Percentiles rank a stretch among this genome's conserved stretches.
Evolutionary conservation across 208 protist species (phyloP).

Genomic region (Trypanosoma vivax): DNA sequence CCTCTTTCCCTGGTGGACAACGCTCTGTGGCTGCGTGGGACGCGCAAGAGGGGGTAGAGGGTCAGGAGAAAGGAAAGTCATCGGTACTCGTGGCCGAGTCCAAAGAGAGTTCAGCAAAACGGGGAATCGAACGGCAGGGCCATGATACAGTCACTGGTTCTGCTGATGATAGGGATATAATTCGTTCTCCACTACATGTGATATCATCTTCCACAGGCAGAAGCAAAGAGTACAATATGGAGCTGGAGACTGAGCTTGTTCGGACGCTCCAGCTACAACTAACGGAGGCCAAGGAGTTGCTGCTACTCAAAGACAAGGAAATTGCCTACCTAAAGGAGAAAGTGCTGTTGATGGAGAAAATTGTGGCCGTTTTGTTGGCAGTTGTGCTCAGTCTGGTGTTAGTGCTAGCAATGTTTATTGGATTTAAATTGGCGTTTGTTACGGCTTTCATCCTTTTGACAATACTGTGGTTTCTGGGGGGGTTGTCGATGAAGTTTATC

Average conservation of each 20-base stretch:
- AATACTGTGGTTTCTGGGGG: conserved; percentile 27
- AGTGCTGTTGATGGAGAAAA: conserved; percentile 49
- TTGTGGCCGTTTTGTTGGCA: conserved; percentile 45
- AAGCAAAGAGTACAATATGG: background rate
- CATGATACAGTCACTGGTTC: no score
- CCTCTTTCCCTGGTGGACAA: conserved; percentile 4
- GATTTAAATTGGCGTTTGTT: conserved; percentile 52
- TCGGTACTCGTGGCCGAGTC: background rate
- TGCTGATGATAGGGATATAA: no score
- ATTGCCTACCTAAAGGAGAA: conserved; percentile 62
- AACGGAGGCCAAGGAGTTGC: conserved; percentile 12
- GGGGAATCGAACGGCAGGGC: no score
- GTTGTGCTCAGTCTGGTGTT: conserved; percentile 34
- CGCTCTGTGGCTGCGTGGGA: conserved; percentile 6
- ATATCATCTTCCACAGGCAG: background rate
- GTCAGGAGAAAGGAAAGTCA: background rate
- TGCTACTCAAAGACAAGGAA: conserved; percentile 47
- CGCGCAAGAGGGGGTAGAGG: background rate
- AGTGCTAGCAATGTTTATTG: conserved; percentile 45
- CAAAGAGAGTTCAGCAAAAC: no score
- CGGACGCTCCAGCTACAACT: conserved; percentile 38
- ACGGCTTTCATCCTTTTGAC: conserved; percentile 24
- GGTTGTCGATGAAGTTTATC: conserved; percentile 45
- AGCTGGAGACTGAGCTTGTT: conserved; percentile 14
- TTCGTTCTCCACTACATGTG: no score